Base-by-base conservation (phyloP, 768 basidiomycete species). In the Phanerochaete sordida region DNA sequence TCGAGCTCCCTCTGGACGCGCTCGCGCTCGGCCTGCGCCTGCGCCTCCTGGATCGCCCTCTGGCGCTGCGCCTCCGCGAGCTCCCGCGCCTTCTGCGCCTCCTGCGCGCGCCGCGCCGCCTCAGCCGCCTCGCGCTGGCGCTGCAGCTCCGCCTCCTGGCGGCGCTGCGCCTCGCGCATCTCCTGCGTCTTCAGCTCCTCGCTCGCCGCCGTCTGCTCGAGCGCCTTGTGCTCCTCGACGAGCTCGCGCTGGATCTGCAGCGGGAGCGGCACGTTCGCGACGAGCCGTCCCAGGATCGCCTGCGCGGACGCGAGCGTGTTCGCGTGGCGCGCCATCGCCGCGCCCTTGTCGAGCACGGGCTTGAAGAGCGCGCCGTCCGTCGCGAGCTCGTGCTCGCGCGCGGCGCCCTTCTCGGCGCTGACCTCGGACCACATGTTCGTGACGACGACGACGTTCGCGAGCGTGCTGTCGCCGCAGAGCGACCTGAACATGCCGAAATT, bases 341-440 rank as follows among this genome's bases (percentile, higher is more conserved):
- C 66, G 30, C 65, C 66, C 1, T 31, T 45, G 26, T 57, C 63
- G 24, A 68, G 53, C 35, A 63, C 63, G n/a, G 60, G 63, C 54
- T 66, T 62, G 63, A 66, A 68, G 39, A 68, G 45, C 2, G 30
- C 31, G 19, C 31, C 30, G 53, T 59, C 53, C 16, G 54, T 60
- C 31, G 51, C 53, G 30, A 68, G 61, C 65, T 68, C 60, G 2
- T 44, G 28, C 63, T 68, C 65, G 1, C 69, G 63, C 21, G 48
- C 59, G 1, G 35, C 57, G 3, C 64, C 65, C 5, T 62, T 28
- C 9, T 45, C 47, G 7, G 6, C 33, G n/a, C 26, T 44, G 27
- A 69, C 63, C 21, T 65, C 61, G 19, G 63, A 61, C 73, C 74
- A 75, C 72, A 72, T 73, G 58, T 70, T 73, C 12, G 72, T 69